These are phyloP conservation scores for Fusarium globosum DNA, from an alignment of 2,329 filamentous ascomycete species.

Conservation along the genomic window DNA sequence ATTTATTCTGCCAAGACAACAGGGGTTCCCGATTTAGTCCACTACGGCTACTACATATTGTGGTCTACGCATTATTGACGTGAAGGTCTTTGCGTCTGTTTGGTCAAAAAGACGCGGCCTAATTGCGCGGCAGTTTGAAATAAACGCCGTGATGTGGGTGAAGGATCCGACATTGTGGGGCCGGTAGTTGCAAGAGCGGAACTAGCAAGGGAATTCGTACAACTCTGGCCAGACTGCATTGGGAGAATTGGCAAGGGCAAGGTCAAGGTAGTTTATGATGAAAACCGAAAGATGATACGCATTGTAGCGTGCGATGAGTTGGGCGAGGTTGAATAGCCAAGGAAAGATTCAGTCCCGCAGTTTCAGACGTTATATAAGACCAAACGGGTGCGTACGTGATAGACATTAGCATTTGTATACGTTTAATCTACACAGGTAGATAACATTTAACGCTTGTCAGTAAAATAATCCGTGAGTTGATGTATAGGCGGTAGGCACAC, in stretches of 20 bases:
- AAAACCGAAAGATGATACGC: too few species aligned
- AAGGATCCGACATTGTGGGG: not conserved
- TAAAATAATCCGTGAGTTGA: not conserved
- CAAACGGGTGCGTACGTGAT: too few species aligned
- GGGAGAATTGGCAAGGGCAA: too few species aligned
- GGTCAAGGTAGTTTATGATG: too few species aligned
- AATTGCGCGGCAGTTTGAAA: not conserved
- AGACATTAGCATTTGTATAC: too few species aligned
- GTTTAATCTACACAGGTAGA: too few species aligned
- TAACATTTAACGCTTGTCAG: not conserved
- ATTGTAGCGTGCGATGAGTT: not conserved
- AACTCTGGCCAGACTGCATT: too few species aligned
- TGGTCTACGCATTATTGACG: rapidly evolving
- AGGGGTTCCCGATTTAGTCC: not conserved
- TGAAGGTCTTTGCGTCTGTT: not conserved
- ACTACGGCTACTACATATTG: rapidly evolving
- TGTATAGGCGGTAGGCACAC: too few species aligned
- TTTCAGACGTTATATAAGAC: too few species aligned
- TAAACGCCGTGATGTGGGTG: not conserved
- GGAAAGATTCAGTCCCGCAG: too few species aligned
- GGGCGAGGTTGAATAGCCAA: not conserved
- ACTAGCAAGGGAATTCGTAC: not conserved
- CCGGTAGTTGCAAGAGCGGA: not conserved
- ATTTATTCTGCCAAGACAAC: not conserved
- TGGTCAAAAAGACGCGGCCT: not conserved